Percentiles rank a stretch among this genome's conserved stretches.
Evolutionary conservation across 2,329 filamentous ascomycete species (phyloP).

Genomic region (Ophiostoma novo-ulmi): DNA sequence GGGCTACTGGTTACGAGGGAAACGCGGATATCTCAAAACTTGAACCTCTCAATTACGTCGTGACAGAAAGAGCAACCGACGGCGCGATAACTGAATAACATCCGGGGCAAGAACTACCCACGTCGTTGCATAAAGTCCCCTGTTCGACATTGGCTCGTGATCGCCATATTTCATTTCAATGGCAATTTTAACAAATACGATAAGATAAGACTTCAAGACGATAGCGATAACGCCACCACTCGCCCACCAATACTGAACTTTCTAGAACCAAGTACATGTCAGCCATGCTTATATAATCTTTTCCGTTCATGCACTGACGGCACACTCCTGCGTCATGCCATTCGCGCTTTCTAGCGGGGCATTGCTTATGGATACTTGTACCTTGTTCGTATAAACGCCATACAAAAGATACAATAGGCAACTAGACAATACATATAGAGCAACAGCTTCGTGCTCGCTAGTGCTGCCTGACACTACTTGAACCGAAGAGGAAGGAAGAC

Average conservation of each 20-base stretch:
- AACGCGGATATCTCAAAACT: neutral
- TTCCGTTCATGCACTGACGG: neutral
- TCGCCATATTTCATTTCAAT: neutral
- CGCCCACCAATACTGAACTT: conserved; percentile 25
- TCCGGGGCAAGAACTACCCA: neutral
- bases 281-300: neutral
- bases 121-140: neutral
- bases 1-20: neutral
- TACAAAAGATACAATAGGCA: neutral
- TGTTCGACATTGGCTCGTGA: conserved; percentile 7
- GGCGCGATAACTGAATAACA: neutral
- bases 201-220: conserved; percentile 6
- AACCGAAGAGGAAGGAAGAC: neutral
- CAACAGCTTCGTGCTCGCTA: conserved; percentile 13
- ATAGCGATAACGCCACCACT: neutral
- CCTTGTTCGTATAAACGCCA: neutral
- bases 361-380: neutral
- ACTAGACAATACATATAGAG: neutral
- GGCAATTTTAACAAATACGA: neutral
- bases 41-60: neutral
- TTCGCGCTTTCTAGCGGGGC: conserved; percentile 12
- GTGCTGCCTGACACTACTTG: conserved; percentile 12
- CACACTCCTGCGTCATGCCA: conserved; percentile 13
- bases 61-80: neutral
- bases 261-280: conserved; percentile 25